Percentiles rank a stretch among this genome's conserved stretches.
These are phyloP conservation scores for Hyphopichia pseudoburtonii DNA, from an alignment of 1,139 yeast genomes.

Conservation along the genomic window DNA sequence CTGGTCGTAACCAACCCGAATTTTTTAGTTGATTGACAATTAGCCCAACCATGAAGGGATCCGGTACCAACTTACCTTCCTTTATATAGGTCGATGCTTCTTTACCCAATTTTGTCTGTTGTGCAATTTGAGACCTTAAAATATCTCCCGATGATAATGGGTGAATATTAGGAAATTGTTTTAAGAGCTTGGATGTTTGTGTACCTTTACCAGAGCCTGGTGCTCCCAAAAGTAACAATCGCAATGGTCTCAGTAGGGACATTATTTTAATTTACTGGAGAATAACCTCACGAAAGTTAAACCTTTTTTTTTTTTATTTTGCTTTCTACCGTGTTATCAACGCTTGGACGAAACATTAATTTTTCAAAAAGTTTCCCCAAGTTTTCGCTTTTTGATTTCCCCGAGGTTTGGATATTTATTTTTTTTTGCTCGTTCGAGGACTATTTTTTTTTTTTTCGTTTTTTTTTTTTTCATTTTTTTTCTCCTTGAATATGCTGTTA, in stretches of 20 bases:
- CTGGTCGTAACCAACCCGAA: conserved; percentile 45
- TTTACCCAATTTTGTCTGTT: conserved; percentile 55
- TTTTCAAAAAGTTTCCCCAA: neutral
- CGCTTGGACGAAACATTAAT: too few species aligned
- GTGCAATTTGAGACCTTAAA: conserved; percentile 64
- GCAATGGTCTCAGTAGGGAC: conserved; percentile 41
- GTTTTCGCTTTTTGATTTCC: neutral
- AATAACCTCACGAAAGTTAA: neutral
- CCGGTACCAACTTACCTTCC: conserved; percentile 73
- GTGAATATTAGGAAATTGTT: conserved; percentile 47
- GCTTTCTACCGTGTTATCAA: too few species aligned
- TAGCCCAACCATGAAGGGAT: conserved; percentile 60
- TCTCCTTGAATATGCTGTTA: too few species aligned
- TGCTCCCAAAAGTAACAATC: conserved; percentile 80
- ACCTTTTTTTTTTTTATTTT: too few species aligned
- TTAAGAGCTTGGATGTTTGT: conserved; percentile 64
- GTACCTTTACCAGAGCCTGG: conserved; percentile 98
- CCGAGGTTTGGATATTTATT: neutral
- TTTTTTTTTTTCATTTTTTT: too few species aligned
- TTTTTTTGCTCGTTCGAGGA: too few species aligned
- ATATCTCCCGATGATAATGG: conserved; percentile 85
- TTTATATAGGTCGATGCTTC: conserved; percentile 58
- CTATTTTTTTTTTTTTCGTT: neutral
- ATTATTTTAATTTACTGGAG: conserved; percentile 2
- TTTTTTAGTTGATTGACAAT: conserved; percentile 50